Base-by-base conservation (phyloP, 805 yeast genomes). In the Ogataea degrootiae region DNA sequence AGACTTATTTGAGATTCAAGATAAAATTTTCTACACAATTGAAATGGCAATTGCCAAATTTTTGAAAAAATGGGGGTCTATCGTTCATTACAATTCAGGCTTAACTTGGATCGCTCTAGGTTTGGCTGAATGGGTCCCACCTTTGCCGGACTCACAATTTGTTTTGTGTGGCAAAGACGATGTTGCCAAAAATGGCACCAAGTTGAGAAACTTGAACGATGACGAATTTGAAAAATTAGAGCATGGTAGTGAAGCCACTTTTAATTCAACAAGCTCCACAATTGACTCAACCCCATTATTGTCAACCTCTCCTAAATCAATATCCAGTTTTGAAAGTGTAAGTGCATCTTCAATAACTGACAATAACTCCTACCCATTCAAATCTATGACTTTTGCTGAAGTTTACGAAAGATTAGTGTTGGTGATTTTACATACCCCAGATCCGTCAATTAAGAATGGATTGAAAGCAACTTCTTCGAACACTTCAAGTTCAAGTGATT, bases 71-170 rank as follows among this genome's bases (percentile, higher is more conserved):
- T 90, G 96, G 96, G 91, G 94, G 6, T 72, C 74, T 36, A 73
- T 83, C 47, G 77, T 87, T 45, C 82, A 81, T 55, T 91, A 91
- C 62, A 94, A 88, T 63, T 75, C 84, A 39, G 91, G 95, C 0
- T 72, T 90, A 57, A 76, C 92, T 3, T 90, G 96, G 96, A 79
- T 87, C 17, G 97, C 96, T 0, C 67, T 88, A 33, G 90, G 89
- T 11, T 68, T 91, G 40, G 92, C 96, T 0, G 96, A 89, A 63
- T 90, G 96, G 96, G 76, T 81, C 33, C 91, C 95, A 6, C 88
- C 87, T 1, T 66, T 80, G 36, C 70, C 71, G 15, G 70, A 72
- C 42, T 75, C 80, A 12, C 71, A 73, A 16, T 77, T 75, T 70
- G 83, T 80, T 2, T 61, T 80, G 39, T 71, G 78, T 47, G 85